Base-by-base conservation (phyloP, 2,329 filamentous ascomycete species). In the Colletotrichum sp. region DNA sequence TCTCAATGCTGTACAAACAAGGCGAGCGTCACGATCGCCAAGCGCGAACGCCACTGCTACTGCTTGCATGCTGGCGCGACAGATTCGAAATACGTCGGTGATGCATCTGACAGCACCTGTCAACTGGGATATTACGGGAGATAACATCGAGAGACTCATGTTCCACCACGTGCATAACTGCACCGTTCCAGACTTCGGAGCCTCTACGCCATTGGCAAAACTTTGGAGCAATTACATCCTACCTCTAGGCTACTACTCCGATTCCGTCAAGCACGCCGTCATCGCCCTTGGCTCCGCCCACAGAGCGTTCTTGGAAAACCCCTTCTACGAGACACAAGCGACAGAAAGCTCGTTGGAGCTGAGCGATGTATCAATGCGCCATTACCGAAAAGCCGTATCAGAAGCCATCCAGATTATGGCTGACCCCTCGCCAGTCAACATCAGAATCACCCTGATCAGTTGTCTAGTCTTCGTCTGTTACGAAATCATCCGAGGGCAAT, bases 171-270 rank as follows among this genome's bases (percentile, higher is more conserved):
- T 74, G 2, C 48, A 74, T 21, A 58, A 32, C 55, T 74, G 72
- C n/a, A 74, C 72, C 8, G 72, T 74, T 13, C 61, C 61, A 21
- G 72, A 74, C 56, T 72, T 74, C 7, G 72, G 72, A 4, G 32
- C 58, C 8, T 55, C 72, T 7, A 66, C 62, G 5, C 72, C 69
- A 4, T 43, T 74, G 8, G 69, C 72, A 28, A 74, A 66, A 61
- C 26, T 74, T 18, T 74, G 69, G 72, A 67, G 62, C 38, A 74
- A 74, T n/a, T 74, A 62, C 69, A 74, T 74, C 18, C 55, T 74
- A 6, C 72, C 72, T 4, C 55, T 74, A 3, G 62, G 55, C 14
- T 67, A 74, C 69, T 74, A 74, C 55, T 71, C 72, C 18, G 72
- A 74, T 7, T 67, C 72, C 16, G 52, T 74, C 26, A 72, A 72